These are phyloP conservation scores for Xylaria polymorpha DNA, from an alignment of 2,329 filamentous ascomycete genomes.

Conservation along the genomic window DNA sequence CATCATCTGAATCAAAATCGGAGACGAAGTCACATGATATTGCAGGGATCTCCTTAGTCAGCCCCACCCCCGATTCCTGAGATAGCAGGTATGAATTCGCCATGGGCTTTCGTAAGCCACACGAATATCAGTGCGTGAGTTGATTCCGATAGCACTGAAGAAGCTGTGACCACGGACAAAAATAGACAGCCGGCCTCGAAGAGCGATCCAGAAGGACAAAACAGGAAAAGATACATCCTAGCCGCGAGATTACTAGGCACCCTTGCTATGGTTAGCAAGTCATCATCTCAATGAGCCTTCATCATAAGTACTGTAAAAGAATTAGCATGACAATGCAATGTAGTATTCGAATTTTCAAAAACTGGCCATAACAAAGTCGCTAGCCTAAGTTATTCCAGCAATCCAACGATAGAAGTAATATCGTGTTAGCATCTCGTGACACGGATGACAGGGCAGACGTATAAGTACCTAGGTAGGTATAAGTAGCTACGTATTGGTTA, in stretches of 20 bases:
- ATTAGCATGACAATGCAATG: not conserved
- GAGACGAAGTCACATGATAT: slow-evolving; percentile 34
- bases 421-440: not conserved
- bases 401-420: not conserved
- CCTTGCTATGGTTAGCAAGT: not conserved
- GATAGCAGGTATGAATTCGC: slow-evolving; percentile 12
- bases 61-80: slow-evolving; percentile 6
- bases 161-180: not conserved
- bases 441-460: not conserved
- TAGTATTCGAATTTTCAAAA: not conserved
- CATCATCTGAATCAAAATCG: slow-evolving; percentile 20
- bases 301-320: not conserved
- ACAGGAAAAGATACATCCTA: not conserved
- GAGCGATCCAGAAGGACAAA: not conserved
- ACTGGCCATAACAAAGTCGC: not conserved
- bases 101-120: slow-evolving; percentile 2
- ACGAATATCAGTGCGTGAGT: not conserved
- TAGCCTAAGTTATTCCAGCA: not conserved
- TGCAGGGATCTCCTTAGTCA: slow-evolving; percentile 22
- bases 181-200: not conserved
- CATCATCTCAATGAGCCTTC: not conserved
- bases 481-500: not conserved
- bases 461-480: not conserved
- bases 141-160: not conserved
- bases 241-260: not conserved